Evolutionary conservation across 2,329 filamentous ascomycete species (phyloP), one percentile per base, ranked within the genome.

Genomic region (Colletotrichum filicis): DNA sequence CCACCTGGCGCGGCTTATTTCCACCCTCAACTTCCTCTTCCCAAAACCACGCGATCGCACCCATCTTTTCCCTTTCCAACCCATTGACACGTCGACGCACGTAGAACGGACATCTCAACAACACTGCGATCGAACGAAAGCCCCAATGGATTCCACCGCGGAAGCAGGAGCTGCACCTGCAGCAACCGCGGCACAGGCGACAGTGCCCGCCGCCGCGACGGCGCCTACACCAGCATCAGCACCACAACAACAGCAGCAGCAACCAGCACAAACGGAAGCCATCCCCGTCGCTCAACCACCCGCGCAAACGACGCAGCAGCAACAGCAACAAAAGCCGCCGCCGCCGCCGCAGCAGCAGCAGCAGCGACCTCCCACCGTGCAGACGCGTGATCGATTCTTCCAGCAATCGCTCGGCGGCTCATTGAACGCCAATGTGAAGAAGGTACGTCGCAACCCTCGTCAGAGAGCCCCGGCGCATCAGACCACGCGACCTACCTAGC

Each of bases 341-440:
- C 26, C n/a, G 58, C 35, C n/a, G 28, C 28, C 32, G 32, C 32
- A 12, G 19, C 60, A 32, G 37, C 71, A 71, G 67, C 73, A 59
- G 55, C 77, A 60, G 75, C 68, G 68, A 73, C 64, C 58, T 71
- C 65, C 75, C 75, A 63, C 71, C 42, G 76, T 73, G 19, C 68
- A 78, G 71, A 80, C 80, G 62, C 88, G 90, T 77, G 90, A 92
- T 79, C 81, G 82, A 63, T 90, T 83, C 78, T 91, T 91, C 78
- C 80, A 88, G 75, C 90, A 93, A 83, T 94, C 93, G 74, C 88
- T 95, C 65, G 93, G 93, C 74, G 82, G 84, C 59, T 86, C 87
- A 46, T 86, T 94, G 59, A 91, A 95, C 79, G 85, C 84, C 67
- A 85, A 86, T 74, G 89, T 95, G 74, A 94, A 94, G 81, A 86